Percentiles rank a stretch among this genome's conserved stretches.
Evolutionary conservation across 768 basidiomycete species (phyloP).

Genomic region (Tylopilus subfusipes): DNA sequence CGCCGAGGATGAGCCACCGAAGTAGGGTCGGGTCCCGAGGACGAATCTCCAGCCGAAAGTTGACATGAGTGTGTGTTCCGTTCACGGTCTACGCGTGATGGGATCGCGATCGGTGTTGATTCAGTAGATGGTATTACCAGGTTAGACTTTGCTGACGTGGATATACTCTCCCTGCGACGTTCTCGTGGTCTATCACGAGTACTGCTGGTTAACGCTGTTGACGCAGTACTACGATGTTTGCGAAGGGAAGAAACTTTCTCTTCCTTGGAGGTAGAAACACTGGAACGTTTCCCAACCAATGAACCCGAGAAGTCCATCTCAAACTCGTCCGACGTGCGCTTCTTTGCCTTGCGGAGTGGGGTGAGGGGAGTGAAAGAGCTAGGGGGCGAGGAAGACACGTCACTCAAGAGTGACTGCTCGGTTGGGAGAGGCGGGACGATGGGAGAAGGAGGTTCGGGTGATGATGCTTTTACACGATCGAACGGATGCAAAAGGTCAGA

Average conservation of each 20-base stretch:
- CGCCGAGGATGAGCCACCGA: constrained; percentile 54
- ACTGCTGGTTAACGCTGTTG: constrained; percentile 39
- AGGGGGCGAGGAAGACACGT: constrained; percentile 47
- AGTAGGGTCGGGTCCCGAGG: constrained; percentile 47
- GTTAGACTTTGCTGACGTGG: constrained; percentile 35
- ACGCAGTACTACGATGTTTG: constrained; percentile 71
- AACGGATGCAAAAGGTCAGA: constrained; percentile 31
- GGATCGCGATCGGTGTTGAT: constrained; percentile 23
- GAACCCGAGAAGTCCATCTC: constrained; percentile 70
- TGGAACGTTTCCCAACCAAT: constrained; percentile 50
- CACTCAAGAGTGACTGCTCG: constrained; percentile 29
- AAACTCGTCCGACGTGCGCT: constrained; percentile 80
- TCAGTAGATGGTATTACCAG: constrained; percentile 11
- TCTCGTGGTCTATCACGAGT: constrained; percentile 48
- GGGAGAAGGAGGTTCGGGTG: constrained; percentile 28
- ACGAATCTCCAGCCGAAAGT: constrained; percentile 64
- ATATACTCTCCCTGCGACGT: constrained; percentile 49
- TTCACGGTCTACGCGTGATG: constrained; percentile 27
- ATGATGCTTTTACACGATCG: constrained; percentile 31
- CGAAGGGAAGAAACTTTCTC: constrained; percentile 49
- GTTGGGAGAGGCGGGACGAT: constrained; percentile 31
- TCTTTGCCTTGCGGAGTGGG: constrained; percentile 56
- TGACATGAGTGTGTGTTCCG: constrained; percentile 56
- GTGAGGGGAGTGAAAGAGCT: constrained; percentile 52
- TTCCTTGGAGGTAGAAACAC: constrained; percentile 39